These are phyloP conservation scores for Boletales sp. DNA, from an alignment of 768 basidiomycete genomes.

Conservation along the genomic window DNA sequence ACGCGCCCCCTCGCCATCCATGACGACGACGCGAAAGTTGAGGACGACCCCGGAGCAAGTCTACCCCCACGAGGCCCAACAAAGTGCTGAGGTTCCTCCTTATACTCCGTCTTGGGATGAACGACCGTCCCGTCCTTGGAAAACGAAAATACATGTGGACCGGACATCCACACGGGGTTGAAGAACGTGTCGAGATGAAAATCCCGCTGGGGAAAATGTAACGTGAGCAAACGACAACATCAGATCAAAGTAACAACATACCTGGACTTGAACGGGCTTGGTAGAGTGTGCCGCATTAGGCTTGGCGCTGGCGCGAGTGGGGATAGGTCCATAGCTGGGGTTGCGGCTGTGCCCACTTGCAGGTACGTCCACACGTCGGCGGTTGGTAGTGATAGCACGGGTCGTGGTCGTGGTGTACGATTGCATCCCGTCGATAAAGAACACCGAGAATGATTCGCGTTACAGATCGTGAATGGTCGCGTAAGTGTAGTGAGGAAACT, in stretches of 20 bases:
- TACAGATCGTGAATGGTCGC: background rate
- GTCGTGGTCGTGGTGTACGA: background rate
- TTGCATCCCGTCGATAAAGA: background rate
- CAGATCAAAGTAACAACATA: background rate
- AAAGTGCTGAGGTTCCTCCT: background rate
- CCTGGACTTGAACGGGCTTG: conserved; percentile 1
- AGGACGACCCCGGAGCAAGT: too few species aligned
- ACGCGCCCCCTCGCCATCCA: background rate
- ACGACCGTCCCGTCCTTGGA: conserved; percentile 18
- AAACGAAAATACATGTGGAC: conserved; percentile 22
- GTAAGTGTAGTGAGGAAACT: background rate
- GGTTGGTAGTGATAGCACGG: background rate
- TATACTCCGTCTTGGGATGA: background rate
- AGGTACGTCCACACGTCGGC: background rate
- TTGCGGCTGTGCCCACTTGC: background rate
- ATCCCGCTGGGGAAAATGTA: conserved; percentile 26
- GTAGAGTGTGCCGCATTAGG: background rate
- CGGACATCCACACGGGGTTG: conserved; percentile 35
- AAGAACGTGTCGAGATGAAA: conserved; percentile 50
- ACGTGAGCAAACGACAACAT: too few species aligned
- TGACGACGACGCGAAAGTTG: too few species aligned
- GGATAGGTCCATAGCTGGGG: background rate
- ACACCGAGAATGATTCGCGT: background rate
- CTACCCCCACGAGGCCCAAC: too few species aligned
- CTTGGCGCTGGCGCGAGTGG: background rate